Conservation (phyloP, 805 yeast genomes). For the Metschnikowia arizonensis region DNA sequence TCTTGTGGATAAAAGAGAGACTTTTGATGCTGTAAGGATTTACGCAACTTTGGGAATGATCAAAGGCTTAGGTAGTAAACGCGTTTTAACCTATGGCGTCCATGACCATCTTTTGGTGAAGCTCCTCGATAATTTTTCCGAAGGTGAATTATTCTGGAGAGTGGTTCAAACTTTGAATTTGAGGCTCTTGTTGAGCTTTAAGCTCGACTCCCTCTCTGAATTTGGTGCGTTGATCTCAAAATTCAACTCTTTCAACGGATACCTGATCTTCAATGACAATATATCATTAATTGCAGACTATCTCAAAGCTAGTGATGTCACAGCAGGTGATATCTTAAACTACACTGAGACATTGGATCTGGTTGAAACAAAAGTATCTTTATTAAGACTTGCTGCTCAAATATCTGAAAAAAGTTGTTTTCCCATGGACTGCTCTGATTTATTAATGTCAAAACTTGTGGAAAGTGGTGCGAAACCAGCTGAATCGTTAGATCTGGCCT, state of each 20-base stretch:
- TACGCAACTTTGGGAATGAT: slow-evolving; percentile 55
- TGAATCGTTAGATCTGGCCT: neutral
- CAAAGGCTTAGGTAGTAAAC: slow-evolving; percentile 41
- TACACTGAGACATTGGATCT: slow-evolving; percentile 1
- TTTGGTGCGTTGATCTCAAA: slow-evolving; percentile 30
- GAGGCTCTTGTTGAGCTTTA: slow-evolving; percentile 39
- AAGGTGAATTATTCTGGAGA: slow-evolving; percentile 51
- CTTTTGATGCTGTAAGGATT: slow-evolving; percentile 69
- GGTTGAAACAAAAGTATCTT: slow-evolving; percentile 7
- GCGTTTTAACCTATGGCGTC: slow-evolving; percentile 24
- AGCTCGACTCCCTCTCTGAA: slow-evolving; percentile 20
- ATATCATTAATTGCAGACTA: slow-evolving; percentile 21
- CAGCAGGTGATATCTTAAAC: neutral
- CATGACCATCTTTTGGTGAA: slow-evolving; percentile 25
- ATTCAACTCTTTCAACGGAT: slow-evolving; percentile 40
- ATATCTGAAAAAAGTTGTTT: neutral
- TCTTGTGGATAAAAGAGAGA: slow-evolving; percentile 43
- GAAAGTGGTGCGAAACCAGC: slow-evolving; percentile 11
- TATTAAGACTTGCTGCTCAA: slow-evolving; percentile 4
- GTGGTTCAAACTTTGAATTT: slow-evolving; percentile 51
- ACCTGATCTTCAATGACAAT: slow-evolving; percentile 17
- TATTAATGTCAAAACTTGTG: slow-evolving; percentile 13
- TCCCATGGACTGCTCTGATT: slow-evolving; percentile 18
- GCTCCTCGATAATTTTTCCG: slow-evolving; percentile 37
- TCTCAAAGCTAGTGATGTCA: slow-evolving; percentile 3